Percentiles rank a stretch among this genome's conserved stretches.
phyloP scores from a whole-genome alignment of 2,329 filamentous ascomycete species.

The Eurotiales sp. region DNA sequence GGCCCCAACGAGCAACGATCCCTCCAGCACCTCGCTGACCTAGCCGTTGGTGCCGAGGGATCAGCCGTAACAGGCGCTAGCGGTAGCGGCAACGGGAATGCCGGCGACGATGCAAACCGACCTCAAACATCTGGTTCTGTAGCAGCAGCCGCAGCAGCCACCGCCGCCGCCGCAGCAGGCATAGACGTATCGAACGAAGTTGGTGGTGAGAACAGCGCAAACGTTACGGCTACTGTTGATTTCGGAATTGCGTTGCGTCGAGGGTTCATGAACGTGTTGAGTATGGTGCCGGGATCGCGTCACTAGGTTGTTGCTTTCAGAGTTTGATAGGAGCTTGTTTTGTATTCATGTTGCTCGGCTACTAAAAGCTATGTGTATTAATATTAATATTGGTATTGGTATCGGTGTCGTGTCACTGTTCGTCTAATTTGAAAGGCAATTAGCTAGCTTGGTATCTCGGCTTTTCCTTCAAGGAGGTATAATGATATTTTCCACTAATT shows the following conservation, averaged over 20 bases:
- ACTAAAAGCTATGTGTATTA: too few species aligned
- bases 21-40: conserved; percentile 41
- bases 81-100: conserved; percentile 22
- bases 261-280: conserved; percentile 15
- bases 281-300: conserved; percentile 5
- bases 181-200: neutral
- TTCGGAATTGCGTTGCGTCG: conserved; percentile 10
- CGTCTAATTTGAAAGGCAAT: too few species aligned
- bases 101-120: conserved; percentile 14
- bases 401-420: too few species aligned
- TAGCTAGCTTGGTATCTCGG: neutral
- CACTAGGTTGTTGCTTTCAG: neutral
- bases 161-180: too few species aligned
- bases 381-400: neutral
- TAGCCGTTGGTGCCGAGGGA: conserved; percentile 42
- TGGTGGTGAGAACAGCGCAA: neutral
- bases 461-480: neutral
- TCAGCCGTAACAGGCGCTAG: conserved; percentile 24
- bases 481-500: neutral
- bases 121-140: conserved; percentile 1
- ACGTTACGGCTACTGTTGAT: conserved; percentile 3
- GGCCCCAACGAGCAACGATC: conserved; percentile 43
- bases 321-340: too few species aligned
- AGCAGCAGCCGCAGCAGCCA: neutral
- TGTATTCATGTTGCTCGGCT: too few species aligned